These are phyloP conservation scores for Trypanosoma grayi DNA, from an alignment of 208 protist genomes.

Conservation along the genomic window DNA sequence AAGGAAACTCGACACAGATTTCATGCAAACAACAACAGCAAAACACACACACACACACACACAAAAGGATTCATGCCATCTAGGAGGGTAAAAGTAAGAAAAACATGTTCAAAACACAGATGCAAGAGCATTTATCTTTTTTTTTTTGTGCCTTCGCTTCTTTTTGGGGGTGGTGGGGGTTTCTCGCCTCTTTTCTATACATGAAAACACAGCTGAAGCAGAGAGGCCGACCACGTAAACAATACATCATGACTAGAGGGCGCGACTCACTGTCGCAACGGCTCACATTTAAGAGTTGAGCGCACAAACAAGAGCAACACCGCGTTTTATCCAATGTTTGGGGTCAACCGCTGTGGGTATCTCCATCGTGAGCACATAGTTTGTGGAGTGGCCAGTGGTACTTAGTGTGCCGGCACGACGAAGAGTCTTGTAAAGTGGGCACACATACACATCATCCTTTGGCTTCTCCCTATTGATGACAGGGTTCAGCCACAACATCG, in stretches of 20 bases:
- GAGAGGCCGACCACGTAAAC: too few species aligned
- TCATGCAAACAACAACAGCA: too few species aligned
- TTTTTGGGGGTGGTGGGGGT: too few species aligned
- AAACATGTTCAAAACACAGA: constrained; percentile 2
- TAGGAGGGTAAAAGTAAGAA: constrained; percentile 2
- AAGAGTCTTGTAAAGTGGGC: constrained; percentile 96
- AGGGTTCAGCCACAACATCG: constrained; percentile 93
- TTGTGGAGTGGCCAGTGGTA: constrained; percentile 98
- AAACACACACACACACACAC: constrained; percentile 11
- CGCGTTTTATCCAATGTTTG: constrained; percentile 95
- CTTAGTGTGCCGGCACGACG: constrained; percentile 93
- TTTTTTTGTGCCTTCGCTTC: constrained; percentile 1
- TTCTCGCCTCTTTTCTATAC: too few species aligned
- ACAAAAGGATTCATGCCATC: constrained; percentile 4
- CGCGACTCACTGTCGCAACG: too few species aligned
- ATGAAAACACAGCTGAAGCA: background rate
- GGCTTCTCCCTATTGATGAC: constrained; percentile 73
- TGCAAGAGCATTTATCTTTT: background rate
- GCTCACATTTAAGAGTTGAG: constrained; percentile 55
- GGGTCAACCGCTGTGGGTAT: constrained; percentile 87
- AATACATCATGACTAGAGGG: too few species aligned
- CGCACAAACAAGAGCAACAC: constrained; percentile 88
- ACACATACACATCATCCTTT: constrained; percentile 66
- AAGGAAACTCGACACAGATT: too few species aligned
- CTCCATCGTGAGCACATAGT: constrained; percentile 96